Conservation (phyloP, 1,284 basidiomycete species). For the Ustilago xerochloae region DNA sequence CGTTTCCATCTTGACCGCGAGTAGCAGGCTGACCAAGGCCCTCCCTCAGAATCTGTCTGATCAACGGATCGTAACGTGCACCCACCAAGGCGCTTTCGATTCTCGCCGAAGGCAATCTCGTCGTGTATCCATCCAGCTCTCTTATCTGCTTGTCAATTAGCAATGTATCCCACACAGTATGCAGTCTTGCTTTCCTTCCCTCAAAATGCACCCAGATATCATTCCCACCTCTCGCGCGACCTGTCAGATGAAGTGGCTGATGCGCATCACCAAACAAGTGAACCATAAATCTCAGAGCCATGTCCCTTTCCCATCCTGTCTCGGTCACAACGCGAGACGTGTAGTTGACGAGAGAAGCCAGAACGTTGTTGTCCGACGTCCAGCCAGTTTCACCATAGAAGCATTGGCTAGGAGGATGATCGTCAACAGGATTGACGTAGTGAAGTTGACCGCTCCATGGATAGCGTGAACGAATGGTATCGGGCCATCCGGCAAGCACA, state of each 20-base stretch:
- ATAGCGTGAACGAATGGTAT: conserved; percentile 60
- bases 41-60: conserved; percentile 86
- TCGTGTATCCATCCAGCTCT: conserved; percentile 79
- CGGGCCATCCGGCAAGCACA: conserved; percentile 85
- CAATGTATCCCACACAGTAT: conserved; percentile 84
- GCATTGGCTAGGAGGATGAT: conserved; percentile 81
- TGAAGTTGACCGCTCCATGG: conserved; percentile 74
- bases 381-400: conserved; percentile 82
- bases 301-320: conserved; percentile 68
- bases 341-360: conserved; percentile 58
- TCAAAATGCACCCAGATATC: conserved; percentile 70
- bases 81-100: conserved; percentile 81
- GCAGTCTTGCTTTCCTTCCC: conserved; percentile 72
- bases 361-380: conserved; percentile 69
- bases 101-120: conserved; percentile 74
- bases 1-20: not conserved
- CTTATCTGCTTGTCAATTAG: conserved; percentile 85
- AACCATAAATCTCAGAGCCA: conserved; percentile 85
- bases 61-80: conserved; percentile 86
- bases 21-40: conserved; percentile 71
- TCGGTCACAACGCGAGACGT: conserved; percentile 46
- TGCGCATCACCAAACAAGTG: conserved; percentile 93
- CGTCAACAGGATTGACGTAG: conserved; percentile 79
- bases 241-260: conserved; percentile 87
- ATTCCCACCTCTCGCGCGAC: conserved; percentile 86